Conservation (phyloP, 495 filamentous ascomycete species). For the Corynascus novoguineensis region DNA sequence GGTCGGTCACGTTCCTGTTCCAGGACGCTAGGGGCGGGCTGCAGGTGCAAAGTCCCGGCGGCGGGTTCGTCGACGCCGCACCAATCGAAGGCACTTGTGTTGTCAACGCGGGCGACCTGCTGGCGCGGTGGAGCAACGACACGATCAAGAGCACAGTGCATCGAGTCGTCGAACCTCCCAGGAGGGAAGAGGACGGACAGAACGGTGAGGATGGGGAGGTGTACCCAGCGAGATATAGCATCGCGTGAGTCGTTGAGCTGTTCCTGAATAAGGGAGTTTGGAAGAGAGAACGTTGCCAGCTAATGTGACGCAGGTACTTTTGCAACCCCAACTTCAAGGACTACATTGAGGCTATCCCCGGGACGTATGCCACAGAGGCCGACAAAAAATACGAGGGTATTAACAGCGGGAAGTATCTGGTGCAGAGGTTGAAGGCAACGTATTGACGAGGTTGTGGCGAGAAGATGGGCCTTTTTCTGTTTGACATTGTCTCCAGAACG, state of each 20-base stretch:
- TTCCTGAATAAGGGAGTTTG: background rate
- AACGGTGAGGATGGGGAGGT: constrained; percentile 32
- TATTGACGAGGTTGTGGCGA: constrained; percentile 33
- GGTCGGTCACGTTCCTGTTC: constrained; percentile 81
- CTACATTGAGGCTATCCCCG: constrained; percentile 79
- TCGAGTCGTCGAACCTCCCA: constrained; percentile 79
- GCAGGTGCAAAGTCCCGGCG: constrained; percentile 73
- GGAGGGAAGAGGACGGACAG: constrained; percentile 14
- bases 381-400: constrained; percentile 76
- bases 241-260: constrained; percentile 59
- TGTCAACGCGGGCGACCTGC: constrained; percentile 84
- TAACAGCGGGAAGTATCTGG: constrained; percentile 76
- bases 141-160: constrained; percentile 84
- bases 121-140: constrained; percentile 88
- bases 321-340: constrained; percentile 83
- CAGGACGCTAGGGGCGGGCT: constrained; percentile 79
- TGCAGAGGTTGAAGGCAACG: constrained; percentile 71
- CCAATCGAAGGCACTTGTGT: constrained; percentile 81
- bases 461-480: background rate
- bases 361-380: constrained; percentile 64
- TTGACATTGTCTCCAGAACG: background rate
- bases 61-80: constrained; percentile 74
- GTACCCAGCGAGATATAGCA: constrained; percentile 62
- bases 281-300: constrained; percentile 12
- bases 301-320: constrained; percentile 55